Evolutionary conservation across 1,139 yeast genomes (phyloP).

Genomic region (Magnusiomyces suaveolens): DNA sequence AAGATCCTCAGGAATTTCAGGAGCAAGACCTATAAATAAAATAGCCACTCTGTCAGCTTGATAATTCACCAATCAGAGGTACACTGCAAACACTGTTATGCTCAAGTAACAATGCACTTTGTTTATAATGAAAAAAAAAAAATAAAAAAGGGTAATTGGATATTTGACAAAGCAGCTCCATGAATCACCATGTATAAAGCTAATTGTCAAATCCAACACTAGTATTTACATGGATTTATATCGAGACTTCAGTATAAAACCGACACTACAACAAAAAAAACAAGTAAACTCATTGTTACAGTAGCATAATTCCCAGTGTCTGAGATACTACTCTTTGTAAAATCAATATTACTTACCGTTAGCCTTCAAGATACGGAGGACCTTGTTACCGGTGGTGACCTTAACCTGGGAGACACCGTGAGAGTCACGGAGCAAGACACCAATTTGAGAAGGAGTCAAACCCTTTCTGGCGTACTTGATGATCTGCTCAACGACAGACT

Average conservation of each 20-base stretch:
- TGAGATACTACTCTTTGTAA: background rate
- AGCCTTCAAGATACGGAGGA: slow-evolving; percentile 96
- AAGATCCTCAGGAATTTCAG: slow-evolving; percentile 99
- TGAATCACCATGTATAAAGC: background rate
- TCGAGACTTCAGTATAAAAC: background rate
- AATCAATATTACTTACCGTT: slow-evolving; percentile 52
- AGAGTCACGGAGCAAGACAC: slow-evolving; percentile 99
- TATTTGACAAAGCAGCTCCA: background rate
- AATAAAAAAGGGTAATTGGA: background rate
- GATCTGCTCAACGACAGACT: slow-evolving; percentile 95
- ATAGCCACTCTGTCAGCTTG: slow-evolving; percentile 34
- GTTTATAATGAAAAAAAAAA: background rate
- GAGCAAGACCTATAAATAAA: slow-evolving; percentile 54
- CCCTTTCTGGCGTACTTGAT: slow-evolving; percentile 99
- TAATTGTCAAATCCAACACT: background rate
- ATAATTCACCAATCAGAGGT: slow-evolving; percentile 33
- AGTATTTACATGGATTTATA: background rate
- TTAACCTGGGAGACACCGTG: slow-evolving; percentile 98
- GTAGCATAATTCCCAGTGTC: background rate
- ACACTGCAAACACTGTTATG: slow-evolving; percentile 15
- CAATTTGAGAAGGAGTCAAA: slow-evolving; percentile 98
- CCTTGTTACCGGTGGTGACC: slow-evolving; percentile 98
- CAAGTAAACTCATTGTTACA: background rate
- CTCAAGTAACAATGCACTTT: background rate
- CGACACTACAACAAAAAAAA: background rate